A percentile compares a stretch with the other conserved stretches of the same genome.
These are phyloP conservation scores for Mortierella alpina DNA, from an alignment of 192 early-diverging fungal species.

Conservation along the genomic window DNA sequence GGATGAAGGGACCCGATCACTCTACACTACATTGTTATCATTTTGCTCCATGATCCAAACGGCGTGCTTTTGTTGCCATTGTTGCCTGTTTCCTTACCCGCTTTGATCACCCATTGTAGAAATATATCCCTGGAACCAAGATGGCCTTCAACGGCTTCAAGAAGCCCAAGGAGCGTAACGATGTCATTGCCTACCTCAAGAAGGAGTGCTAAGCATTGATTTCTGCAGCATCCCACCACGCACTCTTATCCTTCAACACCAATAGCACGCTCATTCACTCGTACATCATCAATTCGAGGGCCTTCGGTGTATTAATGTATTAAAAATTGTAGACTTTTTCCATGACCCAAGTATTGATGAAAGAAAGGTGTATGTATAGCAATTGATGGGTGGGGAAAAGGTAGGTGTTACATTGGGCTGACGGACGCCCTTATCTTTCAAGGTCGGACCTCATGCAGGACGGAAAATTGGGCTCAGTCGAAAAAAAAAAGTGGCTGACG, in stretches of 20 bases:
- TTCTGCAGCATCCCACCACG: neutral
- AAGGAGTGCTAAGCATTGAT: conserved; percentile 52
- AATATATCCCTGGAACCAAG: conserved; percentile 92
- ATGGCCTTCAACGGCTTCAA: conserved; percentile 98
- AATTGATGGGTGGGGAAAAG: too few species aligned
- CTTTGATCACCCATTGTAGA: conserved; percentile 7
- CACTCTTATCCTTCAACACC: neutral
- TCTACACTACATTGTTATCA: neutral
- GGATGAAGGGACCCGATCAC: neutral
- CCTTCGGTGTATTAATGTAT: too few species aligned
- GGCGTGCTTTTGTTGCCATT: neutral
- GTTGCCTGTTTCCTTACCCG: neutral
- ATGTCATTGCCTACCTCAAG: conserved; percentile 95
- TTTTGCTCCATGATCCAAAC: neutral
- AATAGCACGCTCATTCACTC: neutral
- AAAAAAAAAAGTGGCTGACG: too few species aligned
- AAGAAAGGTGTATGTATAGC: too few species aligned
- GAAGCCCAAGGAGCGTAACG: conserved; percentile 84
- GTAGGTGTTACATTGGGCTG: too few species aligned
- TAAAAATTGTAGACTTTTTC: too few species aligned
- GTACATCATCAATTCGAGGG: too few species aligned
- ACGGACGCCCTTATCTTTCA: too few species aligned
- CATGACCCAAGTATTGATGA: too few species aligned
- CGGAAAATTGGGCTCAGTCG: too few species aligned
- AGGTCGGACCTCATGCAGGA: too few species aligned